These are phyloP conservation scores for Dianthus caryophyllus DNA, from an alignment of 148 eudicot genomes.

Conservation along the genomic window DNA sequence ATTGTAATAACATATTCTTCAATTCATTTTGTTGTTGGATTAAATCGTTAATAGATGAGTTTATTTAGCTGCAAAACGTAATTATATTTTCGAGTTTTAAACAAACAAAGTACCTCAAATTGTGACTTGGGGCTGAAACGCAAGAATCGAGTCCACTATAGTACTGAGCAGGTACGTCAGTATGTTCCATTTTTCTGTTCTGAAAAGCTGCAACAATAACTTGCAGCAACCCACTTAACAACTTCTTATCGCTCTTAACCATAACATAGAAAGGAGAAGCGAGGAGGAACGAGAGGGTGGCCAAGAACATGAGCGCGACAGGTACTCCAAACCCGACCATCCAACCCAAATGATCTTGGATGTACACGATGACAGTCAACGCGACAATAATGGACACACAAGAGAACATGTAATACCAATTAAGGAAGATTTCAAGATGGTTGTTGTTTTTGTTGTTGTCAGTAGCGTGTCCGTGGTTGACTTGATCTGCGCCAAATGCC, in stretches of 20 bases:
- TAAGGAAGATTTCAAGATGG: constrained; percentile 59
- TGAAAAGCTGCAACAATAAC: constrained; percentile 49
- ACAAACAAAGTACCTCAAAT: constrained; percentile 39
- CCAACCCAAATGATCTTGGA: constrained; percentile 76
- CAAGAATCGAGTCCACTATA: constrained; percentile 33
- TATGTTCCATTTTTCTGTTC: constrained; percentile 39
- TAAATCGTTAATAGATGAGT: too few relatives aligned
- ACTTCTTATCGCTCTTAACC: constrained; percentile 37
- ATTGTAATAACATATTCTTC: too few relatives aligned
- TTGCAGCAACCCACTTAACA: constrained; percentile 48
- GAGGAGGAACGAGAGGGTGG: constrained; percentile 41
- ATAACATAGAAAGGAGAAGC: constrained; percentile 60
- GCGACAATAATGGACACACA: constrained; percentile 50
- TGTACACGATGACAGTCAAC: constrained; percentile 57
- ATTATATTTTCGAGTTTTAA: too few relatives aligned
- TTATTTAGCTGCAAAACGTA: too few relatives aligned
- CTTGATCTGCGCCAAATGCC: constrained; percentile 85
- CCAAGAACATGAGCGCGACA: constrained; percentile 52
- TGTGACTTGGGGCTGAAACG: constrained; percentile 38
- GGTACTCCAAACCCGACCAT: constrained; percentile 72
- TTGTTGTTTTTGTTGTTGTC: background rate
- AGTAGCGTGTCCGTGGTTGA: constrained; percentile 33
- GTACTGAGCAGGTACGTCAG: constrained; percentile 23
- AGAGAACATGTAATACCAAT: constrained; percentile 66
- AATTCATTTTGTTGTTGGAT: too few relatives aligned